Evolutionary conservation across 768 basidiomycete genomes (phyloP), one percentile per base, ranked within the genome.

Genomic region (Tylopilus sp.): DNA sequence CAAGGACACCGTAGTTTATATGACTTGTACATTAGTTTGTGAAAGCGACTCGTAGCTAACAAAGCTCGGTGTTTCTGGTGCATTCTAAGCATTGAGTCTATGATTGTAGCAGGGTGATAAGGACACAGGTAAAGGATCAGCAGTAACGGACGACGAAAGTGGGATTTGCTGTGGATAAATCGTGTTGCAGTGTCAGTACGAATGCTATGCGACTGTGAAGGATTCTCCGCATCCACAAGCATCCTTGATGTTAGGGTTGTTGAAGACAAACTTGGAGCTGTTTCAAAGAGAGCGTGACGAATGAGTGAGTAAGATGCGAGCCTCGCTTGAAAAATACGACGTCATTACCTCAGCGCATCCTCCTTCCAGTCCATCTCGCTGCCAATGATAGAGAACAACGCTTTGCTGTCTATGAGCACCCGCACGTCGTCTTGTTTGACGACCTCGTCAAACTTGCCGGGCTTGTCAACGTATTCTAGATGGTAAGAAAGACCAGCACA

Each of bases 291-390:
- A 53, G 47, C 17, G 33, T 39, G n/a, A 28, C 17, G n/a, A n/a
- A 55, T 52, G 38, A 55, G 48, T 39, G 13, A 38, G 38, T 22
- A 25, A 41, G 38, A 39, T 21, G 25, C 42, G 28, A 40, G 44
- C 28, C 8, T 15, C 38, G n/a, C 6, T 28, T 28, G 28, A 21
- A 21, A n/a, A 22, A 18, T 3, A 41, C 13, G 18, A 22, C 17
- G 35, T 12, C 18, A 5, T 48, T 53, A 89, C 88, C 92, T 95
- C 39, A 99, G 73, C 28, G 83, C 70, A 67, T 95, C 93, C 73
- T 98, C 97, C 53, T 83, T 79, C 97, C 97, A 99, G 66, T 95
- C 93, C 97, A 99, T 99, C 77, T 91, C 90, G 69, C 92, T 95
- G 44, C 97, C 97, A 54, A 99, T 97, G 59, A 99, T 97, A 52